Percentiles rank a stretch among this genome's conserved stretches.
Conservation (phyloP, 139 green algal species). For the Dunaliella primolecta region DNA sequence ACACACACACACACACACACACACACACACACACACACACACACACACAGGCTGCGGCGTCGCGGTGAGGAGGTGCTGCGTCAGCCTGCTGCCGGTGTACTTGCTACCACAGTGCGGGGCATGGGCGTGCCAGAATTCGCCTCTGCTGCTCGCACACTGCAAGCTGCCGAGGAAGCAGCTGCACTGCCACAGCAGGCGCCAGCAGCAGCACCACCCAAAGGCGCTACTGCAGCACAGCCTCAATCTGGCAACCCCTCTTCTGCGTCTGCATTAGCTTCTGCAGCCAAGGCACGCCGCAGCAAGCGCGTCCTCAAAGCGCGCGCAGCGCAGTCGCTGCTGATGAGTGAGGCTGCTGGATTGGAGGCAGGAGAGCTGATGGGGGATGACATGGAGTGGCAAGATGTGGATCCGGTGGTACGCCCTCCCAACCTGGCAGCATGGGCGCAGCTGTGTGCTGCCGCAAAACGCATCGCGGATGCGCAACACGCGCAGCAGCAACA, state of each 20-base stretch:
- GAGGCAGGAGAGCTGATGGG: not conserved
- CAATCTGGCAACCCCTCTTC: not conserved
- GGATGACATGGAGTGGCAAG: not conserved
- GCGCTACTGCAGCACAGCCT: not conserved
- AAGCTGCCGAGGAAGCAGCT: not conserved
- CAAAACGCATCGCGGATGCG: not conserved
- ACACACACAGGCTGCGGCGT: constrained; percentile 32
- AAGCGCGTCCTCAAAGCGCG: constrained; percentile 31
- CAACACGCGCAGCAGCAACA: not conserved
- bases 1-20: constrained; percentile 12
- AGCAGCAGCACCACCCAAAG: not conserved
- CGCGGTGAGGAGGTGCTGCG: constrained; percentile 52
- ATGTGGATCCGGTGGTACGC: not conserved
- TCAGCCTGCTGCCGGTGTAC: constrained; percentile 48
- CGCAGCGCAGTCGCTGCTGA: constrained; percentile 9
- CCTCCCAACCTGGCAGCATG: not conserved
- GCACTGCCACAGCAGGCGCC: constrained; percentile 18
- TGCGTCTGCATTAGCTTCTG: constrained; percentile 1
- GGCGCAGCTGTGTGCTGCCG: not conserved
- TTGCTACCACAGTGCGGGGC: constrained; percentile 33
- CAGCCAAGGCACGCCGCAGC: constrained; percentile 12
- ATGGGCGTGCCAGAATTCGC: constrained; percentile 53
- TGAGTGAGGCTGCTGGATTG: constrained; percentile 6
- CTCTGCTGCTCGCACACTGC: constrained; percentile 18
- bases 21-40: not conserved